phyloP scores from a whole-genome alignment of 305 asterid genomes.

The Caryopteris hybrid region DNA sequence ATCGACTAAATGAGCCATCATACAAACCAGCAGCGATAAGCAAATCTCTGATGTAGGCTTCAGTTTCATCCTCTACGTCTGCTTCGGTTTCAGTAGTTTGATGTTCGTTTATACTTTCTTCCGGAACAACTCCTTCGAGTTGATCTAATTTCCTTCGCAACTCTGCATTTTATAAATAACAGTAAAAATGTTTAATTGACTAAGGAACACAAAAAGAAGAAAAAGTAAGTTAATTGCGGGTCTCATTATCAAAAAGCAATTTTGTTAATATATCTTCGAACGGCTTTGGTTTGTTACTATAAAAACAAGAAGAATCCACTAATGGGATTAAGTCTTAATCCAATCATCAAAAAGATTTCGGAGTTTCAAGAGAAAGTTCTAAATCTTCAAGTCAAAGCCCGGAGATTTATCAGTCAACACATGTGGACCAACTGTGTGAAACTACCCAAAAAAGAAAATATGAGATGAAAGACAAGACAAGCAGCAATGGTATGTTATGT shows the following conservation, averaged over 20 bases:
- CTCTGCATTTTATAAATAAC: constrained; percentile 39
- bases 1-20: constrained; percentile 50
- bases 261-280: neutral
- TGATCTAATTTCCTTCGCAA: constrained; percentile 72
- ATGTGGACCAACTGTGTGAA: neutral
- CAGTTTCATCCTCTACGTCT: constrained; percentile 61
- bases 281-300: neutral
- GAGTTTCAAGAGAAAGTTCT: neutral
- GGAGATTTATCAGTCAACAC: neutral
- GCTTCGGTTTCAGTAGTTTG: constrained; percentile 46
- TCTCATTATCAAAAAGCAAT: neutral
- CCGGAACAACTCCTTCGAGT: constrained; percentile 47
- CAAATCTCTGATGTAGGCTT: constrained; percentile 81
- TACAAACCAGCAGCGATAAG: constrained; percentile 77
- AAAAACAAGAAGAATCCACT: neutral
- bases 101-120: constrained; percentile 43
- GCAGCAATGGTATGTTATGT: neutral
- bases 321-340: neutral
- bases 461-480: neutral
- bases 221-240: neutral
- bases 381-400: neutral
- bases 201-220: neutral
- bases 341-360: neutral
- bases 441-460: neutral
- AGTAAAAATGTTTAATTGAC: neutral